Percentiles rank a stretch among this genome's conserved stretches.
These are phyloP conservation scores for Termitomyces sp. DNA, from an alignment of 768 basidiomycete species.

Conservation along the genomic window DNA sequence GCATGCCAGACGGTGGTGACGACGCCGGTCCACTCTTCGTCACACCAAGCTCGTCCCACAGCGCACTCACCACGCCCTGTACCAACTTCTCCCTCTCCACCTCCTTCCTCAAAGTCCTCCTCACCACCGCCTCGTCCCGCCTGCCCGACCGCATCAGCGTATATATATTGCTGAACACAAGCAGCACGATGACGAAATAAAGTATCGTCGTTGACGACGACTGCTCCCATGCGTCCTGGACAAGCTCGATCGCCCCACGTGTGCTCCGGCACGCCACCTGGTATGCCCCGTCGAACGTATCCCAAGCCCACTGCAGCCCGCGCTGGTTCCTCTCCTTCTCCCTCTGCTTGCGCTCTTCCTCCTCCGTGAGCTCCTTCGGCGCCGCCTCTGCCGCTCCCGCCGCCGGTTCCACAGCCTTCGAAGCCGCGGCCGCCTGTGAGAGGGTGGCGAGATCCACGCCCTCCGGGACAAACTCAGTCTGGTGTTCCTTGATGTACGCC, in stretches of 20 bases:
- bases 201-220: conserved; percentile 70
- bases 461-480: conserved; percentile 84
- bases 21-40: conserved; percentile 32
- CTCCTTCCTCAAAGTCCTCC: conserved; percentile 49
- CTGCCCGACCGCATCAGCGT: conserved; percentile 43
- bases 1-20: conserved; percentile 9
- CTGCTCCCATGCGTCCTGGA: conserved; percentile 79
- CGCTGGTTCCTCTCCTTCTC: conserved; percentile 70
- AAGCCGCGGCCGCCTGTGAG: conserved; percentile 38
- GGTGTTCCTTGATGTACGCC: conserved; percentile 84
- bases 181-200: conserved; percentile 65
- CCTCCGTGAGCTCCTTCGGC: conserved; percentile 23
- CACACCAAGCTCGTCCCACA: conserved; percentile 67
- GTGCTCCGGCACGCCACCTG: conserved; percentile 72
- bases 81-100: conserved; percentile 78
- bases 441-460: conserved; percentile 64
- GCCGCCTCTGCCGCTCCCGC: conserved; percentile 25
- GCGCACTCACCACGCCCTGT: conserved; percentile 65
- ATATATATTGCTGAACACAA: conserved; percentile 83
- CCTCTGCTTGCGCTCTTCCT: conserved; percentile 50
- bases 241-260: conserved; percentile 70
- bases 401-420: conserved; percentile 21
- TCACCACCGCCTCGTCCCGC: conserved; percentile 40
- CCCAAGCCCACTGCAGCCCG: conserved; percentile 85
- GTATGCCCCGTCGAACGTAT: conserved; percentile 77